Conservation (phyloP, 2,329 filamentous ascomycete species). For the Metarhizium anisopliae region DNA sequence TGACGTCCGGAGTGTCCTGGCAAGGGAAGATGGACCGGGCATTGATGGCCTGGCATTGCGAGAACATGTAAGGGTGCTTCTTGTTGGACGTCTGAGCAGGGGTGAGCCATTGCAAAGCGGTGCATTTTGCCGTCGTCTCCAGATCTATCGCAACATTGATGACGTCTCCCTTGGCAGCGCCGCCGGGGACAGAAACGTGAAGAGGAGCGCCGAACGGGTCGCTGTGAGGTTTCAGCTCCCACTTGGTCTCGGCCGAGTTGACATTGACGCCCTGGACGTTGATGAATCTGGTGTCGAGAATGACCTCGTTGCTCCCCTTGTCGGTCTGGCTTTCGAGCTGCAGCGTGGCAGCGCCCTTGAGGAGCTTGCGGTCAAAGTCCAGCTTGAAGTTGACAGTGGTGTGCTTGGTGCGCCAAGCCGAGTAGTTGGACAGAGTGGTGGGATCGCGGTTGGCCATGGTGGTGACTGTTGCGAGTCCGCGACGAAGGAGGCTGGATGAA, state of each 20-base stretch:
- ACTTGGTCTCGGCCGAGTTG: conserved; percentile 53
- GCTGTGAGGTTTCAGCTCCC: conserved; percentile 58
- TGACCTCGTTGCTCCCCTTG: conserved; percentile 62
- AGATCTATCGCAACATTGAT: conserved; percentile 56
- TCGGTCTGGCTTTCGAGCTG: conserved; percentile 70
- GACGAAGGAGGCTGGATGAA: neutral
- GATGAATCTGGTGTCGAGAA: conserved; percentile 83
- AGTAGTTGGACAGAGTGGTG: conserved; percentile 87
- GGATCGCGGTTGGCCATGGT: conserved; percentile 55
- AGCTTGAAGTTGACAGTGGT: conserved; percentile 74
- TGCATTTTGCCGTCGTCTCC: conserved; percentile 79
- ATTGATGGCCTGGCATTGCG: conserved; percentile 94
- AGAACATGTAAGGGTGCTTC: conserved; percentile 96
- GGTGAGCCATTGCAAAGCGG: conserved; percentile 90
- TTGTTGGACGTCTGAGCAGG: conserved; percentile 91
- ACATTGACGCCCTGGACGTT: conserved; percentile 64
- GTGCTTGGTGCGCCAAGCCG: conserved; percentile 76
- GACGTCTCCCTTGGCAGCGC: conserved; percentile 41
- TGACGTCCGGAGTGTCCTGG: conserved; percentile 95
- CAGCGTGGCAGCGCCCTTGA: conserved; percentile 69
- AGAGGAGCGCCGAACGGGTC: conserved; percentile 71
- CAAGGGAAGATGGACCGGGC: conserved; percentile 90
- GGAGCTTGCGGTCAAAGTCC: conserved; percentile 69
- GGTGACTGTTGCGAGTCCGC: conserved; percentile 19
- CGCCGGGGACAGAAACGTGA: conserved; percentile 50